Evolutionary conservation across 192 early-diverging fungal species (phyloP).

Genomic region (Backusella australiensis): DNA sequence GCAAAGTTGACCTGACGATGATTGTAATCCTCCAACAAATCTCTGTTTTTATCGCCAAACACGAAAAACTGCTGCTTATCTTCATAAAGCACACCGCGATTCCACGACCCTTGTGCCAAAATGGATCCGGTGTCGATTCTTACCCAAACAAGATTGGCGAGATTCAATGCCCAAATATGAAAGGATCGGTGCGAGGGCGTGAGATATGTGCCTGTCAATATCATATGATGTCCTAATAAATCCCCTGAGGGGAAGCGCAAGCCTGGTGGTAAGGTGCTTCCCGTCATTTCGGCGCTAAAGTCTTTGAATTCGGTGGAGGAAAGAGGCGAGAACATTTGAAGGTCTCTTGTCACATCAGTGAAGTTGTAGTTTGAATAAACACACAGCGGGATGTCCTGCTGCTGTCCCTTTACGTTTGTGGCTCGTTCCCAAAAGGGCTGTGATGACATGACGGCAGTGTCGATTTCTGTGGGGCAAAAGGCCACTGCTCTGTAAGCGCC

Average conservation of each 20-base stretch:
- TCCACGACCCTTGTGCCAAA: constrained; percentile 72
- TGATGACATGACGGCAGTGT: neutral
- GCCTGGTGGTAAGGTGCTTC: constrained; percentile 67
- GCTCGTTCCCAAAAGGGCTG: neutral
- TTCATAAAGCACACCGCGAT: constrained; percentile 60
- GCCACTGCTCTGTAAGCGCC: constrained; percentile 74
- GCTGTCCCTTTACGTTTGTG: neutral
- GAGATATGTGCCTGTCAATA: constrained; percentile 71
- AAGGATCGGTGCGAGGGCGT: constrained; percentile 59
- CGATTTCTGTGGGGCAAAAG: constrained; percentile 25
- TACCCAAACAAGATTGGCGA: constrained; percentile 55
- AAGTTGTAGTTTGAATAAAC: constrained; percentile 81
- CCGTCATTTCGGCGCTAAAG: constrained; percentile 59
- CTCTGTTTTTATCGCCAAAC: constrained; percentile 65
- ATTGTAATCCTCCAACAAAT: constrained; percentile 72
- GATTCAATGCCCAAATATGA: constrained; percentile 65
- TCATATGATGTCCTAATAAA: constrained; percentile 59
- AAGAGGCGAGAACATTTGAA: constrained; percentile 60
- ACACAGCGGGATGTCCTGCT: constrained; percentile 33
- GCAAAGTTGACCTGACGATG: constrained; percentile 72
- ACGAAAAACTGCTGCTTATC: constrained; percentile 59
- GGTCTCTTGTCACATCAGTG: constrained; percentile 63
- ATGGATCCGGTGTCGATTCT: constrained; percentile 61
- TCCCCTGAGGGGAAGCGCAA: constrained; percentile 70
- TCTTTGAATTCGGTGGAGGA: constrained; percentile 54